phyloP scores from a whole-genome alignment of 495 filamentous ascomycete genomes.

The Neurospora hispaniola region DNA sequence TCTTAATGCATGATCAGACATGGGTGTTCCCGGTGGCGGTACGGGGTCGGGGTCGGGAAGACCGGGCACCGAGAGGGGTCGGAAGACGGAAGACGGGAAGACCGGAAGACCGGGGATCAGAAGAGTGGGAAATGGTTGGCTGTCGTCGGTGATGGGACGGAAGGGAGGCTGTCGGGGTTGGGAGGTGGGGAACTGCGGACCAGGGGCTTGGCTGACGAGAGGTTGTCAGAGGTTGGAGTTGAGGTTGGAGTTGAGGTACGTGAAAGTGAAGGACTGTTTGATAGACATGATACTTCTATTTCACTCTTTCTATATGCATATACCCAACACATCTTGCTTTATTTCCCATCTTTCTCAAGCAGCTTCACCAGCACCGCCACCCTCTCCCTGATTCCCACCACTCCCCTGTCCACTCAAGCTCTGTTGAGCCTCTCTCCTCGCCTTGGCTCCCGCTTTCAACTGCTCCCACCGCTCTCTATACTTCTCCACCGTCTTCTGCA shows the following conservation, averaged over 20 bases:
- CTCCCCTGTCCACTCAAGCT: background rate
- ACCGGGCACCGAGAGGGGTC: background rate
- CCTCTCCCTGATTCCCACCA: background rate
- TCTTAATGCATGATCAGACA: background rate
- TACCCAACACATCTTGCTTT: background rate
- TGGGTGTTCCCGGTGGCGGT: background rate
- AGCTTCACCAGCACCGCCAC: background rate
- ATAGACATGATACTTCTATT: background rate
- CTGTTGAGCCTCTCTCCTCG: constrained; percentile 38
- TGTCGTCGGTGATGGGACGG: background rate
- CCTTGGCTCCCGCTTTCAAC: constrained; percentile 74
- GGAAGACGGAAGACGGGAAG: background rate
- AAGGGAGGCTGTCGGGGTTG: background rate
- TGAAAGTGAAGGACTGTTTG: no score
- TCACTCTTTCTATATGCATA: background rate
- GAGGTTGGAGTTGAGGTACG: background rate
- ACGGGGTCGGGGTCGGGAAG: background rate
- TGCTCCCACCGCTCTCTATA: constrained; percentile 78
- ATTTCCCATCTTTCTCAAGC: background rate
- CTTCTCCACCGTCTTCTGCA: constrained; percentile 50
- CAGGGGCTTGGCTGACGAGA: background rate
- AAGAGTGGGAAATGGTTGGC: background rate
- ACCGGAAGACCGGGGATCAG: background rate
- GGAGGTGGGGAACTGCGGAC: background rate
- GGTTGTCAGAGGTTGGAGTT: background rate